Percentiles rank a stretch among this genome's conserved stretches.
Conservation (phyloP, 108 stramenopile species). For the Stephanodiscus triporus region DNA sequence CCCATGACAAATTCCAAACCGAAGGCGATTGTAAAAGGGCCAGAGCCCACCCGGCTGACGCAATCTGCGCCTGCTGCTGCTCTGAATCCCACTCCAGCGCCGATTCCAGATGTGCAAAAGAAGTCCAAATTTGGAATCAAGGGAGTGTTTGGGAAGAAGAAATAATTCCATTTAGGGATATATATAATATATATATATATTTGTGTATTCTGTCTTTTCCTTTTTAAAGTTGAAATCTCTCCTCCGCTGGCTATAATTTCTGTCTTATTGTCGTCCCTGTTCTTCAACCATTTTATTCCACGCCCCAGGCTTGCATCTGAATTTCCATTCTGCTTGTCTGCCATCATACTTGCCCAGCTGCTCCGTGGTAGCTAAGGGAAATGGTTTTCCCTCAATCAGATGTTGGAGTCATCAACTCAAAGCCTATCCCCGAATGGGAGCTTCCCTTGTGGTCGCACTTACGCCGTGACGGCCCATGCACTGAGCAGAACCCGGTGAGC, state of each 20-base stretch:
- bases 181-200: too few relatives aligned
- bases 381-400: too few relatives aligned
- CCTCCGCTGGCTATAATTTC: neutral
- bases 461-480: too few relatives aligned
- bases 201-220: neutral
- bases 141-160: constrained; percentile 11
- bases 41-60: neutral
- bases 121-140: constrained; percentile 9
- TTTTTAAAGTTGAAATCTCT: neutral
- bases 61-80: constrained; percentile 2
- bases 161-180: neutral
- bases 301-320: neutral
- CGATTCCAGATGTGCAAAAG: neutral
- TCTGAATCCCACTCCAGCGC: neutral
- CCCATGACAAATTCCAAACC: neutral
- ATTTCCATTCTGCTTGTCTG: neutral
- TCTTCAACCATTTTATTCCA: neutral
- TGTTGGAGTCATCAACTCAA: too few relatives aligned
- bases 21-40: neutral
- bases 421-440: too few relatives aligned
- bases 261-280: neutral
- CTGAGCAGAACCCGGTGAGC: constrained; percentile 36
- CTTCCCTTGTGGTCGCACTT: constrained; percentile 19
- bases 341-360: neutral
- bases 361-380: neutral